A percentile compares a stretch with the other conserved stretches of the same genome.
Conservation (phyloP, 1,284 basidiomycete genomes). For the Microbotryomycetes sp. region DNA sequence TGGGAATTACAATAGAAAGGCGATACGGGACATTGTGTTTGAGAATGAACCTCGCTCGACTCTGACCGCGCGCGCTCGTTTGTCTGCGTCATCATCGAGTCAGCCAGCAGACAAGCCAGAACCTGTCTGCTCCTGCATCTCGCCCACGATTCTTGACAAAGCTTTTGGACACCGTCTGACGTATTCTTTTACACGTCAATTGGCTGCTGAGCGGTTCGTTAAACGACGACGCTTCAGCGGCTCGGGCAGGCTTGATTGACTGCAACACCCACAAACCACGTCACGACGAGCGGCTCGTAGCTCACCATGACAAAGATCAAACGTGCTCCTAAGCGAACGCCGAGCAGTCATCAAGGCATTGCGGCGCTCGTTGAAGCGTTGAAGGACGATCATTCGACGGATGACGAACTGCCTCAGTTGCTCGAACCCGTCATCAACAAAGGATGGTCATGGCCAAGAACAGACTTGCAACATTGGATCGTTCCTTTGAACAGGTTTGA, state of each 20-base stretch:
- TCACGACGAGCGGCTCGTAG: neutral
- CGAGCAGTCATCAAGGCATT: conserved; percentile 26
- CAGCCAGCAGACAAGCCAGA: too few species aligned
- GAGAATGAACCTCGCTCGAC: too few species aligned
- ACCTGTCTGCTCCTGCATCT: too few species aligned
- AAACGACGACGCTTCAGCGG: neutral
- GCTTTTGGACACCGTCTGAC: too few species aligned
- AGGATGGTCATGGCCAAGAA: conserved; percentile 87
- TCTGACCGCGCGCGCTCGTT: too few species aligned
- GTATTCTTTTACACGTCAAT: too few species aligned
- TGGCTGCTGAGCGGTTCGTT: neutral
- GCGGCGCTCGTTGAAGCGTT: conserved; percentile 26
- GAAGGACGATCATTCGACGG: conserved; percentile 4
- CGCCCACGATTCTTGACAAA: too few species aligned
- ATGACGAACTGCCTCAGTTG: conserved; percentile 26
- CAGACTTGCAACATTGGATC: conserved; percentile 95
- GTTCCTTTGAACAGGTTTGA: conserved; percentile 94
- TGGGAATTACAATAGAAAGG: too few species aligned
- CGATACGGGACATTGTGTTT: too few species aligned
- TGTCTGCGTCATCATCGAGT: too few species aligned
- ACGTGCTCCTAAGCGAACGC: conserved; percentile 26
- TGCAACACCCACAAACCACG: neutral
- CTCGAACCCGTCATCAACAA: conserved; percentile 15
- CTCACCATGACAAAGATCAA: conserved; percentile 13
- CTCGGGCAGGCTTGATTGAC: too few species aligned